phyloP scores from a whole-genome alignment of 176 grass and related monocot genomes.

The Musa acuminata region DNA sequence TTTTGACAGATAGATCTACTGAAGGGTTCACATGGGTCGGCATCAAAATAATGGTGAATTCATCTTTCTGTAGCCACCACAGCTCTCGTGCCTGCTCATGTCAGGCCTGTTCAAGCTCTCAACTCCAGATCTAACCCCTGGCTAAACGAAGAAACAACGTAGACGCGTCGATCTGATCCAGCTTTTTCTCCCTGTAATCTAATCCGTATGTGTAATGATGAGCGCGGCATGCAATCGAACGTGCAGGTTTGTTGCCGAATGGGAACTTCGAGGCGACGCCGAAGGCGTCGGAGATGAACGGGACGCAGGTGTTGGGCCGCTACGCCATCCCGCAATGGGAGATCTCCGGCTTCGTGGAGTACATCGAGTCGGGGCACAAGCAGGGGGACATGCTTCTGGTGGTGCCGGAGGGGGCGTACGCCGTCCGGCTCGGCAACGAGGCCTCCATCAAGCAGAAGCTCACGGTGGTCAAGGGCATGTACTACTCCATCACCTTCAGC shows the following conservation, averaged over 20 bases:
- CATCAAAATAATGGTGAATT: no score
- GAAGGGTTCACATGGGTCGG: no score
- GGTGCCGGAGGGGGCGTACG: slow-evolving; percentile 76
- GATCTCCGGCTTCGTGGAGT: slow-evolving; percentile 75
- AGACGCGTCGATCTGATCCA: no score
- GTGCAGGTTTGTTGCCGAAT: slow-evolving; percentile 66
- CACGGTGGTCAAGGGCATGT: slow-evolving; percentile 31
- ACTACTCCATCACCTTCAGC: slow-evolving; percentile 91
- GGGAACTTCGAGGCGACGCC: slow-evolving; percentile 81
- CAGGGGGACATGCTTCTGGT: slow-evolving; percentile 91
- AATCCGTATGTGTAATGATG: no score
- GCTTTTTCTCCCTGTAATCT: no score
- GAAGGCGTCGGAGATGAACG: slow-evolving; percentile 44
- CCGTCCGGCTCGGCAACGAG: slow-evolving; percentile 81
- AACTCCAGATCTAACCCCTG: no score
- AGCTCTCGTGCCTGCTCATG: no score
- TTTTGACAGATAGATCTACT: no score
- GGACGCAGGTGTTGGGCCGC: slow-evolving; percentile 49
- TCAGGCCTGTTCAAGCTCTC: no score
- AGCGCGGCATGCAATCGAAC: no score
- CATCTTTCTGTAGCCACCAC: no score
- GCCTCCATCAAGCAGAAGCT: slow-evolving; percentile 65
- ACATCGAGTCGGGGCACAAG: slow-evolving; percentile 89
- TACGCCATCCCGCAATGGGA: slow-evolving; percentile 53
- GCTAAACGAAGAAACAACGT: no score